Base-by-base conservation (phyloP, 2,329 filamentous ascomycete genomes). In the Cryphonectria naterciae region DNA sequence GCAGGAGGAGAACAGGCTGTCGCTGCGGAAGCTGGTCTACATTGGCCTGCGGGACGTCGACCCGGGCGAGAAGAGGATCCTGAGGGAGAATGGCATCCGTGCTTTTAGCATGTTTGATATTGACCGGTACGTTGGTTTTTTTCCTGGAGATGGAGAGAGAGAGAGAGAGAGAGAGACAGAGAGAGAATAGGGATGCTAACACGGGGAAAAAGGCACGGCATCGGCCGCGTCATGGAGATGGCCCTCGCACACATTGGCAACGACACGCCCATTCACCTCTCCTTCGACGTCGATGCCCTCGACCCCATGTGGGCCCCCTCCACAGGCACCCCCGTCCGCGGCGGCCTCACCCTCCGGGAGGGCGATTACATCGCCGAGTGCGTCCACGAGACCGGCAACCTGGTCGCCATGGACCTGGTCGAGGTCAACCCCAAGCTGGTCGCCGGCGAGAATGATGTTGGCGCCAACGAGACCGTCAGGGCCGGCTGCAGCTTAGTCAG, bases 41-140 rank as follows among this genome's bases (percentile, higher is more conserved):
- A 99, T 99, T 79, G 96, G 95, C 43, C 86, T 99, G 77, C 88
- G 96, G 58, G 96, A 98, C 79, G 94, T 98, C 41, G 96, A 99
- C 80, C 82, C 88, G n/a, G 93, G 90, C 58, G 96, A 99, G 90
- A 98, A 98, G 91, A 88, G 90, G 83, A 93, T 98, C 73, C 84
- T 99, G 74, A 88, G 91, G 70, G 93, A 98, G 75, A 86, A 98
- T 78, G 91, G 92, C 58, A 96, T 99, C 85, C 95, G 93, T 85
- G 95, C 95, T 4, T 99, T 98, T 79, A 95, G 92, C 83, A 99
- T 99, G 96, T 96, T 97, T 80, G 96, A 99, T 79, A 92, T 99
- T 81, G 96, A 99, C 82, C 88, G 89, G 92, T 94, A 84, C 77
- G 87, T 79, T 65, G 17, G n/a, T 13, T 25, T 5, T 22, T n/a